Evolutionary conservation across 768 basidiomycete species (phyloP), one percentile per base, ranked within the genome.

Genomic region (Suillus ampliporus): DNA sequence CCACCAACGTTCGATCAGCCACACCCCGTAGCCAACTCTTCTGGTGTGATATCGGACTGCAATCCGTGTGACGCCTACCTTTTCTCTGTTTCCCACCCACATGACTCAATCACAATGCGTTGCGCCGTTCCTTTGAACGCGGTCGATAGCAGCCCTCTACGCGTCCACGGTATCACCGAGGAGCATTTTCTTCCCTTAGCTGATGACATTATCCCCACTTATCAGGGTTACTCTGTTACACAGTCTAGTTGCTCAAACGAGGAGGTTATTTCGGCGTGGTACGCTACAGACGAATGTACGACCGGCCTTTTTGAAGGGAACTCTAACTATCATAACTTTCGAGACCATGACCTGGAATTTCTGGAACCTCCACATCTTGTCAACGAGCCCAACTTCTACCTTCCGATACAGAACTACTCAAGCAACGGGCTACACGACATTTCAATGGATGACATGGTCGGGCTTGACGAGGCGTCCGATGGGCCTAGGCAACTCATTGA

Each of bases 401-500:
- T n/a, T 23, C 53, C 10, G 13, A 19, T 34, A 21, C 21, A 57
- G 17, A 23, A 10, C 11, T 37, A 26, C 26, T 52, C 53, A 21
- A 59, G 58, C 9, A 31, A 59, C 14, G 31, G 21, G 8, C 21
- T 35, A 9, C 60, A 14, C 13, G 57, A 59, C 28, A 21, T 53
- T 15, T 26, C 50, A 46, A n/a, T 19, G 26, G 50, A 64, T 67
- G 21, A 26, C 11, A 26, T 57, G 31, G 23, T 23, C 17, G 54
- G 21, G 52, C 23, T 41, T 5, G 60, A 69, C 17, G 60, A 38
- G 26, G 8, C 56, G 31, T 60, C 51, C 23, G 26, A 14, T 31
- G 46, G 58, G 58, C 28, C 65, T 64, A 44, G 61, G 34, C 59
- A 43, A 31, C 59, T 51, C 23, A 47, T 62, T 23, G 62, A 66